These are phyloP conservation scores for Pestalotiopsis sp. DNA, from an alignment of 2,329 filamentous ascomycete genomes.

Conservation along the genomic window DNA sequence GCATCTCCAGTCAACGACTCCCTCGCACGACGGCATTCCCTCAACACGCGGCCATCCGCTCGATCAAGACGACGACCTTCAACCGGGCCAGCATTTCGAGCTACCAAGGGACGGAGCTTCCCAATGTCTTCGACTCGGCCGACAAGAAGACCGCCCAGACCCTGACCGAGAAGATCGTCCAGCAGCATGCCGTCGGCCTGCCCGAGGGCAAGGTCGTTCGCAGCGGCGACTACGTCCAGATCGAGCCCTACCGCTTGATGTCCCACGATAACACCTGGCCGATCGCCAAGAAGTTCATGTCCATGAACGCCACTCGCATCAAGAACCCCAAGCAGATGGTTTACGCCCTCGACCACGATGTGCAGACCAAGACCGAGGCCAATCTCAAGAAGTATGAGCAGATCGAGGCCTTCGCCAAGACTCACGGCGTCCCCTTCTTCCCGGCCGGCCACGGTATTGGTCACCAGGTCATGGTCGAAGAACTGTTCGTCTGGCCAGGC, in stretches of 20 bases:
- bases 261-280: constrained; percentile 84
- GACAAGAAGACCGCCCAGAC: constrained; percentile 62
- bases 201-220: constrained; percentile 73
- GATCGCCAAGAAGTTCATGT: constrained; percentile 76
- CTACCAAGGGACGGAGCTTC: background rate
- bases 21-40: background rate
- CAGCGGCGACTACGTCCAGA: constrained; percentile 81
- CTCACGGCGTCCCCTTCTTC: constrained; percentile 78
- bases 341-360: constrained; percentile 85
- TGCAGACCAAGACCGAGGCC: constrained; percentile 62
- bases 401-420: constrained; percentile 80
- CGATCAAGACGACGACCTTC: background rate
- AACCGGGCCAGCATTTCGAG: background rate
- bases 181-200: constrained; percentile 77
- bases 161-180: constrained; percentile 90
- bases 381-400: constrained; percentile 82
- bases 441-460: constrained; percentile 80
- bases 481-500: constrained; percentile 80
- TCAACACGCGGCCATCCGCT: background rate
- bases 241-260: constrained; percentile 75
- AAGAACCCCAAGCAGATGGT: constrained; percentile 74
- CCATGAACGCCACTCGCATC: constrained; percentile 75
- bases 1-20: background rate
- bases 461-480: constrained; percentile 85
- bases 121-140: background rate